Evolutionary conservation across 73 alveolate species (phyloP), one percentile per base, ranked within the genome.

Genomic region (Breviolum minutum): DNA sequence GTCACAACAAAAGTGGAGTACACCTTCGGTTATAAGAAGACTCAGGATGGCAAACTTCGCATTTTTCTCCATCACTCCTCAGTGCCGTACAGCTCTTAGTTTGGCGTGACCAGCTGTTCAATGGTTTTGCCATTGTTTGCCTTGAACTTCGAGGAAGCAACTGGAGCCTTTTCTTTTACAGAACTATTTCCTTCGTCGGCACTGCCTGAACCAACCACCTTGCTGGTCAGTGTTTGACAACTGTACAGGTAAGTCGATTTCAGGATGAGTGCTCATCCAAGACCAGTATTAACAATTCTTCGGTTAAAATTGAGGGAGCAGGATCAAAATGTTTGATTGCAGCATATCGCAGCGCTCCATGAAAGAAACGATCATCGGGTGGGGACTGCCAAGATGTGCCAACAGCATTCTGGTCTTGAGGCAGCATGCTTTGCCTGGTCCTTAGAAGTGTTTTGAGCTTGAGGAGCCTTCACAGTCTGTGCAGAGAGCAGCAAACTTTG

Each of bases 61-160:
- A 81, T 81, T n/a, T 81, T 81, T n/a, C 90, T 81, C 30, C 90
- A 81, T 69, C 90, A 81, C 90, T 81, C 90, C 90, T 81, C 90
- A 81, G 90, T 81, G 90, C 95, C 95, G 13, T 88, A 6, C 70
- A 63, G 4, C 92, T 8, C 92, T 82, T 79, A 63, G 12, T 54
- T 27, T 40, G 26, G 24, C 9, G 40, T 62, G 40, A 82, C 13
- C 84, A 17, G 84, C 84, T 74, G 29, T n/a, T n/a, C 29, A n/a
- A n/a, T n/a, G n/a, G n/a, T n/a, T n/a, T n/a, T n/a, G n/a, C n/a
- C n/a, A n/a, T n/a, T n/a, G n/a, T n/a, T n/a, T n/a, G 54, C 13
- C 84, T 40, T 19, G 14, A 74, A 20, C 29, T n/a, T 8, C 84
- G 40, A 40, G 54, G 13, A 74, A 74, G 84, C 84, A 19, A 20